These are phyloP conservation scores for Oxytropis ochrocephala DNA, from an alignment of 306 rosid species.

Conservation along the genomic window DNA sequence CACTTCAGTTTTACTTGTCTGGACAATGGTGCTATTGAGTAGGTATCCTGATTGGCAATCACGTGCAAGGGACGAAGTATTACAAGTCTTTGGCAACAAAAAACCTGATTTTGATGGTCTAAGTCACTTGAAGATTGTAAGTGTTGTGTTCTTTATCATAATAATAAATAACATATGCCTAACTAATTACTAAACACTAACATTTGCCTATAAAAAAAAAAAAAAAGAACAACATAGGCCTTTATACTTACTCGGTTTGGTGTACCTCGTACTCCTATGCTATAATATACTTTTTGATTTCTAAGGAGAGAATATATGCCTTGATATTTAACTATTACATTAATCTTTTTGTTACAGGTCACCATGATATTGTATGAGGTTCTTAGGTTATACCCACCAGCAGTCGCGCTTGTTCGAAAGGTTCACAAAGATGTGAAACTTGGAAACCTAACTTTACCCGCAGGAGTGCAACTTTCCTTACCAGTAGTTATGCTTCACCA, in stretches of 20 bases:
- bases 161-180: too few relatives aligned
- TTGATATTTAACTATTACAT: not conserved
- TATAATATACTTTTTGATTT: too few relatives aligned
- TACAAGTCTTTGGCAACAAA: not conserved
- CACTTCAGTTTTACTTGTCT: slow-evolving; percentile 1
- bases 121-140: slow-evolving; percentile 46
- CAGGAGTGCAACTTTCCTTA: slow-evolving; percentile 26
- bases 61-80: not conserved
- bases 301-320: not conserved
- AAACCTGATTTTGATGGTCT: not conserved
- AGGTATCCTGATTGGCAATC: not conserved
- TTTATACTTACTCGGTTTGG: not conserved
- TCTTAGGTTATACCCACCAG: slow-evolving; percentile 46
- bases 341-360: slow-evolving; percentile 20
- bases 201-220: too few relatives aligned
- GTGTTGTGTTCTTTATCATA: not conserved
- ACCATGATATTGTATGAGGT: slow-evolving; percentile 49
- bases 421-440: slow-evolving; percentile 22
- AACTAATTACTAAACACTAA: too few relatives aligned
- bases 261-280: too few relatives aligned
- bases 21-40: not conserved
- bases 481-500: slow-evolving; percentile 35
- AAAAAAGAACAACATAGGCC: not conserved
- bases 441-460: slow-evolving; percentile 34
- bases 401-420: not conserved